These are phyloP conservation scores for Trametes cingulata DNA, from an alignment of 768 basidiomycete genomes.

Conservation along the genomic window DNA sequence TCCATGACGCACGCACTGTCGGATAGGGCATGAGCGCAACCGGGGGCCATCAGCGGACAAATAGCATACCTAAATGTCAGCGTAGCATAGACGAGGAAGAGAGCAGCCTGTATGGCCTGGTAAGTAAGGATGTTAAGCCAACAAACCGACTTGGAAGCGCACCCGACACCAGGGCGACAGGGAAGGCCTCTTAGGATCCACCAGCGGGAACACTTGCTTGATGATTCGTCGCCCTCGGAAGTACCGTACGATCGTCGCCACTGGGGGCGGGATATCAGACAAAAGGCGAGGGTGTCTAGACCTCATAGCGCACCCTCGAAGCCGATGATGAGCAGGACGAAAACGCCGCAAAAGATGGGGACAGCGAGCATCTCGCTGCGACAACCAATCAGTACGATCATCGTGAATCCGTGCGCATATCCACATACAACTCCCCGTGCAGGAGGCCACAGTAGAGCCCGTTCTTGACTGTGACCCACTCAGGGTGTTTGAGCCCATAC, in stretches of 20 bases:
- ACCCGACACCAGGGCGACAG: constrained; percentile 29
- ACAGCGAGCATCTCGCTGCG: constrained; percentile 31
- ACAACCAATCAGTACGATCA: too few relatives aligned
- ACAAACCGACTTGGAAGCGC: neutral
- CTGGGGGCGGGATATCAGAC: constrained; percentile 29
- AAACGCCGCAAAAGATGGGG: constrained; percentile 46
- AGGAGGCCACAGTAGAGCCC: constrained; percentile 47
- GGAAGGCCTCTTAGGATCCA: constrained; percentile 13
- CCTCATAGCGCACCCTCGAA: constrained; percentile 44
- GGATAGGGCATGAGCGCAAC: neutral
- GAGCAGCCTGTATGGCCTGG: constrained; percentile 18
- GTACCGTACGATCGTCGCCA: constrained; percentile 44
- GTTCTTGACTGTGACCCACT: constrained; percentile 36
- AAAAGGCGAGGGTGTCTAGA: constrained; percentile 1
- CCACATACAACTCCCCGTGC: constrained; percentile 16
- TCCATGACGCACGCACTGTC: constrained; percentile 22
- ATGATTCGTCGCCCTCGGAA: constrained; percentile 39
- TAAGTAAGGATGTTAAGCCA: neutral
- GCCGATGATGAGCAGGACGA: constrained; percentile 40
- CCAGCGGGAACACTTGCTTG: constrained; percentile 25
- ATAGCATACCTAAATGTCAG: constrained; percentile 46
- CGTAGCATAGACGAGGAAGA: constrained; percentile 49
- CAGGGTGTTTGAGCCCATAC: constrained; percentile 24
- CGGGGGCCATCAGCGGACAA: too few relatives aligned
- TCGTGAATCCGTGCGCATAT: neutral